Evolutionary conservation across 2,329 filamentous ascomycete species (phyloP).

Genomic region (Claviceps quebecensis): DNA sequence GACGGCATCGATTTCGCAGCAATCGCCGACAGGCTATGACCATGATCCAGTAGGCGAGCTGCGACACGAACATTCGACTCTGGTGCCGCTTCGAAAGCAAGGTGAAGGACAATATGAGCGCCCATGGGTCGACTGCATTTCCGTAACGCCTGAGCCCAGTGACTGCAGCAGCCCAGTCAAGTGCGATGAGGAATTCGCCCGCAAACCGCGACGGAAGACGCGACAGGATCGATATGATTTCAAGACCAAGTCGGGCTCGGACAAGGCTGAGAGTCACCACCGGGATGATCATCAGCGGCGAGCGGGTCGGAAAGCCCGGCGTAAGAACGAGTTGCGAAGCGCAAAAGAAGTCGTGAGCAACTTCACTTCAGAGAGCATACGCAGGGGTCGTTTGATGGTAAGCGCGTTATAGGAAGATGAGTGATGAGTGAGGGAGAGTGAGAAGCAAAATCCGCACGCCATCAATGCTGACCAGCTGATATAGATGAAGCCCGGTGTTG

Average conservation of each 20-base stretch:
- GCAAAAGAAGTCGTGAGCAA: constrained; percentile 36
- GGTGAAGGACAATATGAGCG: background rate
- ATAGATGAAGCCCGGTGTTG: constrained; percentile 3
- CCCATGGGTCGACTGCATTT: background rate
- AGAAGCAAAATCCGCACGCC: background rate
- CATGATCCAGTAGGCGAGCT: background rate
- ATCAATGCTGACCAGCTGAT: background rate
- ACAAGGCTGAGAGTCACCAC: background rate
- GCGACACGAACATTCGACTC: background rate
- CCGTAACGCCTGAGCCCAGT: background rate
- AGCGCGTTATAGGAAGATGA: background rate
- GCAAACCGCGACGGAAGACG: constrained; percentile 8
- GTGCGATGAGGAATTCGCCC: constrained; percentile 3
- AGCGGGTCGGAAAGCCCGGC: background rate
- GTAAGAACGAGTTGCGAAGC: constrained; percentile 17
- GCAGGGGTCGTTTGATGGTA: constrained; percentile 3
- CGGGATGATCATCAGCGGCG: background rate
- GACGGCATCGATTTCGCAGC: background rate
- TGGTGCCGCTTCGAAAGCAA: background rate
- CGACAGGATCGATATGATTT: constrained; percentile 9
- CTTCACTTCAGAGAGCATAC: constrained; percentile 31
- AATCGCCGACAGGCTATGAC: background rate
- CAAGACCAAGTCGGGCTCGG: background rate
- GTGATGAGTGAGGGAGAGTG: no score
- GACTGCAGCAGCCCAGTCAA: background rate